Evolutionary conservation across 2,329 filamentous ascomycete species (phyloP), one percentile per base, ranked within the genome.

Genomic region (Xylaria sp.): DNA sequence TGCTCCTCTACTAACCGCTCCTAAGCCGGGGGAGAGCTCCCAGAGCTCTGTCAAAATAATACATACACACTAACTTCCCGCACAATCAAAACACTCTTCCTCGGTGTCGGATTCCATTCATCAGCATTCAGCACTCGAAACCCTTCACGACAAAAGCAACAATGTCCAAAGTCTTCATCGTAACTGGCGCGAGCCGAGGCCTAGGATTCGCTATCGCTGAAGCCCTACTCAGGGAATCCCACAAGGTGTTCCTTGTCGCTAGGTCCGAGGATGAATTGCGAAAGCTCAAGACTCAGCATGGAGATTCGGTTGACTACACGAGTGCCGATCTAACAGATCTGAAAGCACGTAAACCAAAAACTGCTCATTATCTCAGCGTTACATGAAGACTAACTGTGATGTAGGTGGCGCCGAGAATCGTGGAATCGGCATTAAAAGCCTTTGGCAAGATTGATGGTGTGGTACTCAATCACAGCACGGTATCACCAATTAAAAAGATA

Each of bases 381-480:
- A n/a, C 23, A 50, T 37, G 37, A 34, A 18, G 32, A 52, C 48
- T 54, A 52, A 65, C 67, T 23, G 5, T n/a, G n/a, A 28, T 34
- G 2, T 70, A 88, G 86, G 80, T 91, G 34, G 87, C 89, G 3
- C 80, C 85, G 1, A 87, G 87, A 76, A 87, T 92, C 4, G 88
- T 93, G 4, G 84, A 90, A 3, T 81, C 90, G 0, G 91, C 94
- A 0, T 77, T 92, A 12, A 82, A 87, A 34, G 82, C 87, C 0
- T 98, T 93, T 79, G 91, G 90, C 10, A 85, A 84, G 58, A 81
- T 99, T 4, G 94, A 99, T 78, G 92, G 90, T 1, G 79, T 99
- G 54, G 89, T 99, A 13, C 83, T 98, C 70, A 98, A 98, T 80
- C 96, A 99, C 78, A 94, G 94, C 23, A 85, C 90, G 0, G 82